Evolutionary conservation across 1,139 yeast species (phyloP).

Genomic region (Kodamaea plutei): DNA sequence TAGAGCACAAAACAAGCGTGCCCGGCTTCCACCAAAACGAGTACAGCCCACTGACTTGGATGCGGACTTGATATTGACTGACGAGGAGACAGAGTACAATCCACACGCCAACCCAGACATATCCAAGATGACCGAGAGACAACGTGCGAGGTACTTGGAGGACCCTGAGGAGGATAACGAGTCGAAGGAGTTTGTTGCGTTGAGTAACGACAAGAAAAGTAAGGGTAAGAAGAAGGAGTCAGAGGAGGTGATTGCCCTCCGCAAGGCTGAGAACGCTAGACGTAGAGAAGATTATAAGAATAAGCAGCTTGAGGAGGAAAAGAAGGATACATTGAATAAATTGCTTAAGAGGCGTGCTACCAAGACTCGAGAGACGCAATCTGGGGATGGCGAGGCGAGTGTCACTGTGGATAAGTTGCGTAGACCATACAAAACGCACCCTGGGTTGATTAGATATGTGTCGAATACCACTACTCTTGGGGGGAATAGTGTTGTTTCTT

Average conservation of each 20-base stretch:
- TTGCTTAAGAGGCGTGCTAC: constrained; percentile 79
- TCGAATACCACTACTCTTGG: constrained; percentile 12
- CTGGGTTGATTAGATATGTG: constrained; percentile 35
- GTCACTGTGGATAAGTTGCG: constrained; percentile 26
- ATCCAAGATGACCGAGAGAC: constrained; percentile 60
- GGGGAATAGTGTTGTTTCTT: constrained; percentile 16
- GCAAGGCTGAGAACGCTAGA: constrained; percentile 86
- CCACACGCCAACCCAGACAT: constrained; percentile 43
- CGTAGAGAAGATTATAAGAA: constrained; percentile 82
- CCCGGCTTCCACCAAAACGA: constrained; percentile 8
- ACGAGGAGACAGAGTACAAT: constrained; percentile 42
- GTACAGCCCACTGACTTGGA: constrained; percentile 22
- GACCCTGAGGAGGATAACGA: constrained; percentile 15
- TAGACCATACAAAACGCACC: constrained; percentile 34
- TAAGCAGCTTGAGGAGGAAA: constrained; percentile 85
- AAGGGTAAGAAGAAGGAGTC: constrained; percentile 49
- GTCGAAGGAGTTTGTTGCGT: constrained; percentile 24
- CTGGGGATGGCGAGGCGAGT: constrained; percentile 25
- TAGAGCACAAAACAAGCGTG: constrained; percentile 9
- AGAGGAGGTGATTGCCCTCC: constrained; percentile 77
- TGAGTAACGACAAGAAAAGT: constrained; percentile 22
- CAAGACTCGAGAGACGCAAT: constrained; percentile 47
- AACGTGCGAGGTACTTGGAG: constrained; percentile 46
- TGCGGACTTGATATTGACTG: constrained; percentile 39
- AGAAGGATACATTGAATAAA: constrained; percentile 83